Percentiles rank a stretch among this genome's conserved stretches.
These are phyloP conservation scores for Colletotrichum sp. DNA, from an alignment of 2,329 filamentous ascomycete genomes.

Conservation along the genomic window DNA sequence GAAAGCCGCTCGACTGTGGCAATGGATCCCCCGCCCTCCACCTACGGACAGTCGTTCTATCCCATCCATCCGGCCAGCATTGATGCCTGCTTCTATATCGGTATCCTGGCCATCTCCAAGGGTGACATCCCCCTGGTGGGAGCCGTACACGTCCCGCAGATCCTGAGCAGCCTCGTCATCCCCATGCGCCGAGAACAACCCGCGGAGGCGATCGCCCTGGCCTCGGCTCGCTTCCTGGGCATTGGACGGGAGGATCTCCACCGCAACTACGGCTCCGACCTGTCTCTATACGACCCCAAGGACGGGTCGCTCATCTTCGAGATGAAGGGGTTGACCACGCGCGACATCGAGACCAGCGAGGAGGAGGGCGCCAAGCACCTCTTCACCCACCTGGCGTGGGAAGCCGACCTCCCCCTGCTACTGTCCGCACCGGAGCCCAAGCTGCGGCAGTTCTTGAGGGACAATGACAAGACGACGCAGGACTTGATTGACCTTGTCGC, in stretches of 20 bases:
- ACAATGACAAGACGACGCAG: too few relatives aligned
- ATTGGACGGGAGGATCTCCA: conserved; percentile 15
- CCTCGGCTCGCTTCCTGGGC: conserved; percentile 4
- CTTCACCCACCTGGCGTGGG: too few relatives aligned
- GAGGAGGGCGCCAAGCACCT: too few relatives aligned
- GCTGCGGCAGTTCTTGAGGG: too few relatives aligned
- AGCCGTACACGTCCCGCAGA: not conserved
- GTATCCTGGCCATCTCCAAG: conserved; percentile 22
- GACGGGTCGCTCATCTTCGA: conserved; percentile 24
- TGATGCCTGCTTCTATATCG: conserved; percentile 4
- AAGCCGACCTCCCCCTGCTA: too few relatives aligned
- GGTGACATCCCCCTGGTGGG: conserved; percentile 1
- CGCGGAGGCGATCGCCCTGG: not conserved
- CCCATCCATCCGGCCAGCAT: not conserved
- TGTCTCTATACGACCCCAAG: conserved; percentile 17
- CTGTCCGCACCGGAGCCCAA: too few relatives aligned
- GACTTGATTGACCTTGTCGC: too few relatives aligned
- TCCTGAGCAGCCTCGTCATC: not conserved
- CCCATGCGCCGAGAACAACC: not conserved
- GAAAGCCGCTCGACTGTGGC: not conserved
- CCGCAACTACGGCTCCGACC: conserved; percentile 17
- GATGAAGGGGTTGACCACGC: conserved; percentile 21
- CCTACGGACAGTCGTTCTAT: not conserved
- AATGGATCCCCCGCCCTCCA: not conserved
- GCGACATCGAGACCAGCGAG: too few relatives aligned